Base-by-base conservation (phyloP, 345 rosid genomes). In the Populus davidiana region DNA sequence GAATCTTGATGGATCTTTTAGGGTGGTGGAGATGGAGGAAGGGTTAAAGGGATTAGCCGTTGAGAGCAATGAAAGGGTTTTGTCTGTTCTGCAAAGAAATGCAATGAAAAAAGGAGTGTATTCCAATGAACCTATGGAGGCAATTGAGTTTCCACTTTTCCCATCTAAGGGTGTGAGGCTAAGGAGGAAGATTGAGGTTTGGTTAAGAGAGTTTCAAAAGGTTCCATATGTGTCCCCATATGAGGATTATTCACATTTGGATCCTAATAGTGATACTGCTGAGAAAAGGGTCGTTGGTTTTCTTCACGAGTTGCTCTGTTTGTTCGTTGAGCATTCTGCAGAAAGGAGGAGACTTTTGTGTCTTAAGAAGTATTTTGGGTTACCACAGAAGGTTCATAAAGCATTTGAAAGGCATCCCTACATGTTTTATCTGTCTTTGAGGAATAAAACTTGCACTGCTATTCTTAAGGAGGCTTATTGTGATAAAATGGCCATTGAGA, bases 381-480 rank as follows among this genome's bases (percentile, higher is more conserved):
- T 94, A 75, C 85, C 85, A 8, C 85, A 82, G 69, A 82, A 79
- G 16, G 87, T 91, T 72, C 98, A 94, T 78, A 94, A 85, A 88
- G 94, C 96, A 0, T 94, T 92, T 84, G 96, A 94, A 87, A 89
- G 97, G 82, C 97, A 94, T 86, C 91, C 96, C 4, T 89, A 89
- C 64, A 78, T 91, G 27, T 94, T 94, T 75, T 94, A 91, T 84
- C 82, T 91, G 88, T 91, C 97, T 76, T 81, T 85, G 72, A 89
- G 74, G 88, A 92, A 87, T 56, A 87, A 88, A 43, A 94, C 97
- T 12, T 86, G 98, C 75, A 89, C 97, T 1, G 90, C 90, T 2
- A 87, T 94, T 77, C 90, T 94, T 23, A 94, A 91, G 87, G 93
- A 94, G 87, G 87, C 97, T 77, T 90, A 86, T 81, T 72, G 81